Conservation (phyloP, 495 filamentous ascomycete species). For the Neurospora africana region DNA sequence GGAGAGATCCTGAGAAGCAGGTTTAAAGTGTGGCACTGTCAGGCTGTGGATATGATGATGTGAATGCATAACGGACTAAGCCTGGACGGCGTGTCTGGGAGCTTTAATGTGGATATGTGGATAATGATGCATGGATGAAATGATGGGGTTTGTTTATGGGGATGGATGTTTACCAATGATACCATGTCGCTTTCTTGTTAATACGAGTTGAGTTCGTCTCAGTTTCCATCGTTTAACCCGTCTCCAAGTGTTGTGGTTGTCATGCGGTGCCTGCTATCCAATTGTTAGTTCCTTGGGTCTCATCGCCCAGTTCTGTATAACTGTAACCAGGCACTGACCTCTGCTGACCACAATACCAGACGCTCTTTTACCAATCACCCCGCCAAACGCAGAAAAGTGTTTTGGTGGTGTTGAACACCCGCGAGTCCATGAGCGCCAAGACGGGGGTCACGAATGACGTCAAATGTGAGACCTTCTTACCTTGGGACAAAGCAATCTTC, state of each 20-base stretch:
- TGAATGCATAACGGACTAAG: not conserved
- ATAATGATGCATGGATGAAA: not conserved
- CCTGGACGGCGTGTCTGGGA: not conserved
- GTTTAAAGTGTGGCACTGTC: not conserved
- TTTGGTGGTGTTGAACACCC: not conserved
- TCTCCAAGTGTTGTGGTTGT: not conserved
- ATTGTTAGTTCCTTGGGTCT: not conserved
- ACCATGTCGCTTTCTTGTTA: not conserved
- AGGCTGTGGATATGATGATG: not conserved
- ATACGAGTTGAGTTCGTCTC: not conserved
- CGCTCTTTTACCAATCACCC: not conserved
- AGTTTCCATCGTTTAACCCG: not conserved
- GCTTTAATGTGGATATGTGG: not conserved
- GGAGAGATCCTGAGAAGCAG: constrained; percentile 11
- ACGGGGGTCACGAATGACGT: not conserved
- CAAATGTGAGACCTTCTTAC: not conserved
- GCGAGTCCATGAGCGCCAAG: not conserved
- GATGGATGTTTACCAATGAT: not conserved
- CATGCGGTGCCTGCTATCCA: not conserved
- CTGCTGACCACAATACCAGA: too few relatives aligned
- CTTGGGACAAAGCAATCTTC: not conserved
- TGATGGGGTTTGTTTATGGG: not conserved
- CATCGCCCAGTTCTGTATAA: too few relatives aligned
- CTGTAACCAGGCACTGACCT: too few relatives aligned
- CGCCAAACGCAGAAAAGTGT: not conserved